phyloP scores from a whole-genome alignment of 805 yeast species.

The Candida awuae region DNA sequence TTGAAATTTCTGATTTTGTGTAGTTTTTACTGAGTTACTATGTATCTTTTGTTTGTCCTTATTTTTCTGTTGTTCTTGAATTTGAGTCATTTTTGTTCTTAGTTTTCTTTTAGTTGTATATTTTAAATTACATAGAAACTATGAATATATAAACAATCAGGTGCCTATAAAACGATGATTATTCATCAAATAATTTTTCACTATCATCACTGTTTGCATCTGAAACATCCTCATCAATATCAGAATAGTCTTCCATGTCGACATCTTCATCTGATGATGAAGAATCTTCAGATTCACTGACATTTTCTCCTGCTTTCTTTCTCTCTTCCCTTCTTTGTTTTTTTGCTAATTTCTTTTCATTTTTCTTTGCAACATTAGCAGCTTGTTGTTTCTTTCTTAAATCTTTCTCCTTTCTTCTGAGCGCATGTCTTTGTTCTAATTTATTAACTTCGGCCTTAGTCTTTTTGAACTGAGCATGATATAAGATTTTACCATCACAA shows the following conservation, averaged over 20 bases:
- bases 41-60: background rate
- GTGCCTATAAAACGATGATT: slow-evolving; percentile 7
- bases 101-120: background rate
- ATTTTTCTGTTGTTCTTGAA: background rate
- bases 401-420: slow-evolving; percentile 52
- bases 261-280: slow-evolving; percentile 22
- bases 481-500: slow-evolving; percentile 80
- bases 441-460: slow-evolving; percentile 48
- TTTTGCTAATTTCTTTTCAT: slow-evolving; percentile 64
- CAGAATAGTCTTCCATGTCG: slow-evolving; percentile 19
- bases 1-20: slow-evolving; percentile 21
- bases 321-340: slow-evolving; percentile 49
- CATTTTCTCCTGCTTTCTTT: slow-evolving; percentile 31
- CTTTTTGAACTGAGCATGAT: slow-evolving; percentile 67
- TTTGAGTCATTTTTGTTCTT: background rate
- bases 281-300: slow-evolving; percentile 14
- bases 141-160: background rate
- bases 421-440: slow-evolving; percentile 61
- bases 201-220: slow-evolving; percentile 15
- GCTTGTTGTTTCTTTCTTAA: slow-evolving; percentile 71
- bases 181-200: slow-evolving; percentile 22
- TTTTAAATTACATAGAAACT: background rate
- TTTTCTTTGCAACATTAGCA: slow-evolving; percentile 68
- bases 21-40: background rate
- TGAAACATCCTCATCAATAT: slow-evolving; percentile 19